Base-by-base conservation (phyloP, 805 yeast genomes). In the Candida fluviatilis region DNA sequence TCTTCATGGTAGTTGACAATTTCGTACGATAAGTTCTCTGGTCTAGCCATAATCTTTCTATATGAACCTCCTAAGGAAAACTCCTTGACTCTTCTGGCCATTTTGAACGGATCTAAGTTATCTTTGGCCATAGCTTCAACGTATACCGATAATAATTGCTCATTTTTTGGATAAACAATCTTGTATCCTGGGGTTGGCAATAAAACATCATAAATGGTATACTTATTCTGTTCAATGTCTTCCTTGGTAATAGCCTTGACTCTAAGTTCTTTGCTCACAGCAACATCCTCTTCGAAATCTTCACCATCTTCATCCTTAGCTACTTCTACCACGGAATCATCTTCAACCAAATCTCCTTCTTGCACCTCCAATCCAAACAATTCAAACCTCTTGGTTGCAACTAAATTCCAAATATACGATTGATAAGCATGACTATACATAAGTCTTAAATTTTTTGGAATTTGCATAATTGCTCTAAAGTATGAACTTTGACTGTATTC, bases 381-480 rank as follows among this genome's bases (percentile, higher is more conserved):
- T 50, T 76, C 77, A 31, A 88, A 69, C 54, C 99, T 73, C 48
- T 75, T 76, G 36, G 95, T 82, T 1, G 89, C 91, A 25, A 82
- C 95, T 37, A 73, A 57, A 55, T 95, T 95, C 99, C 99, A 95
- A 19, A 93, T 76, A 54, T 82, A 93, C 46, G 96, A 87, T 64
- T 93, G 99, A 59, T 95, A 95, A 3, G 99, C 96, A 62, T 93
- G 99, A 2, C 85, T 96, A 55, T 93, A 93, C 95, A 93, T 91
- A 41, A 90, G 78, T 57, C 96, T 73, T 56, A 93, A 69, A 56
- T 90, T 90, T 60, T 96, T 77, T 24, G 99, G 98, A 48, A 93
- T 84, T 40, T 88, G 78, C 83, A 84, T 81, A 32, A 95, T 73
- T 2, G 95, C 93, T 42, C 76, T 78, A 53, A 86, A 80, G 57